Percentiles rank a stretch among this genome's conserved stretches.
These are phyloP conservation scores for Pezicula rhizophila DNA, from an alignment of 2,329 filamentous ascomycete genomes.

Conservation along the genomic window DNA sequence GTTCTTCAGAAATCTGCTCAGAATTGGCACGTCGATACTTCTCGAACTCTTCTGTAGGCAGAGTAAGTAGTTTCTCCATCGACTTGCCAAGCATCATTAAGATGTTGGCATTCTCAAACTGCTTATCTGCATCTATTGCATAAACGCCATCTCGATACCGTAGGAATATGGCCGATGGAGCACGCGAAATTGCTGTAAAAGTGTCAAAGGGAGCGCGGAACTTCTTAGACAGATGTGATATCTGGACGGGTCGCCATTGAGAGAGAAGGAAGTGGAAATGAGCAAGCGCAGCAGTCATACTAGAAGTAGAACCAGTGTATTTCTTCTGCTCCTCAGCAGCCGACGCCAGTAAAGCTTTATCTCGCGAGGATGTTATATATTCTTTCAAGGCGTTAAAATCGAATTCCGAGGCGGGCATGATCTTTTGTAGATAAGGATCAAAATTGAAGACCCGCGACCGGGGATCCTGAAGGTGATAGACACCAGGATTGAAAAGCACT, in stretches of 20 bases:
- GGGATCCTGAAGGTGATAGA: conserved; percentile 86
- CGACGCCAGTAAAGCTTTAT: conserved; percentile 62
- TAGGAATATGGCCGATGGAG: conserved; percentile 75
- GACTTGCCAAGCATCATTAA: conserved; percentile 90
- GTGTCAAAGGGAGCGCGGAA: conserved; percentile 56
- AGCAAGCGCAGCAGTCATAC: conserved; percentile 80
- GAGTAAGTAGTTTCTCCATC: conserved; percentile 89
- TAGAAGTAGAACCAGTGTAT: conserved; percentile 93
- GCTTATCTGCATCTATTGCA: conserved; percentile 92
- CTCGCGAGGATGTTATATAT: conserved; percentile 89
- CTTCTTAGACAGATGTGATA: conserved; percentile 57
- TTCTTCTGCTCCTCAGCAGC: conserved; percentile 63
- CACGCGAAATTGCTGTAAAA: conserved; percentile 68
- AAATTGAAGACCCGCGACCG: conserved; percentile 91
- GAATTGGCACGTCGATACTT: conserved; percentile 68
- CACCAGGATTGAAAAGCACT: conserved; percentile 91
- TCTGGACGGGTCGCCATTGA: conserved; percentile 68
- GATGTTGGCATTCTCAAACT: conserved; percentile 78
- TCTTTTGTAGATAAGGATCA: conserved; percentile 84
- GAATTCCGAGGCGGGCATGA: conserved; percentile 91
- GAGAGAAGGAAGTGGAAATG: conserved; percentile 95
- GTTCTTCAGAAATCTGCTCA: conserved; percentile 63
- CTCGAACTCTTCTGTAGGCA: conserved; percentile 78
- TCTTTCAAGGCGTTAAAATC: conserved; percentile 80
- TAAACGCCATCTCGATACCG: conserved; percentile 80